Evolutionary conservation across 2,329 filamentous ascomycete species (phyloP).

Genomic region (Phoma sp.): DNA sequence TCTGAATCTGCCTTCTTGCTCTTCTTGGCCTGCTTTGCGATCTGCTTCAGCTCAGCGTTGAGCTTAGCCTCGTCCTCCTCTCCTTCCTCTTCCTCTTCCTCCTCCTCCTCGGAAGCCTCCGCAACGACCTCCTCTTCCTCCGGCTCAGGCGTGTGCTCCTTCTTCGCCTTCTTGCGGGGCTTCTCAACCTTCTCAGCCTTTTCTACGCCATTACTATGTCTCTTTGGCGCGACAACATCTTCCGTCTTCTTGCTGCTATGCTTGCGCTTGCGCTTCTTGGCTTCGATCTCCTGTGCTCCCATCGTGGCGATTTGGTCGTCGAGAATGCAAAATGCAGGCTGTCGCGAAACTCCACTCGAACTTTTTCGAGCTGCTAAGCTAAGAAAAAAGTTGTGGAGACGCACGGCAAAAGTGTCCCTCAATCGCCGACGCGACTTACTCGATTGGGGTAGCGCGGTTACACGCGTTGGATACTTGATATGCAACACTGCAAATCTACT

Average conservation of each 20-base stretch:
- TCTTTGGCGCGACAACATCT: constrained; percentile 29
- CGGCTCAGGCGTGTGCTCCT: constrained; percentile 42
- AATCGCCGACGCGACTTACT: constrained; percentile 10
- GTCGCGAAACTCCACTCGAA: constrained; percentile 22
- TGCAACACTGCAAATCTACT: no score
- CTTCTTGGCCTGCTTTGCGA: constrained; percentile 38
- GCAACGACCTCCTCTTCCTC: constrained; percentile 30
- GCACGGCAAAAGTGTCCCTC: constrained; percentile 7
- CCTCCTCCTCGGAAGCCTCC: constrained; percentile 31
- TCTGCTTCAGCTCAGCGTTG: constrained; percentile 44
- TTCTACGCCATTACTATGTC: constrained; percentile 44
- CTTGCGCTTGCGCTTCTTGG: constrained; percentile 58
- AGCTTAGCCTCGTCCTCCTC: constrained; percentile 43
- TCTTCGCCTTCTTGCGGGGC: constrained; percentile 52
- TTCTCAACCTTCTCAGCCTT: constrained; percentile 46
- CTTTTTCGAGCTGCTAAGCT: constrained; percentile 23
- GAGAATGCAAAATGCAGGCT: constrained; percentile 3
- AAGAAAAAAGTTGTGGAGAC: constrained; percentile 35
- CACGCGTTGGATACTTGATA: no score
- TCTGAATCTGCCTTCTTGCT: constrained; percentile 36
- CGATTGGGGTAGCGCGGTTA: background rate
- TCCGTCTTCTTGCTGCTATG: constrained; percentile 49
- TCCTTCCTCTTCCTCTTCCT: constrained; percentile 36
- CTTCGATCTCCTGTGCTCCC: constrained; percentile 48
- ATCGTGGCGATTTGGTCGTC: constrained; percentile 32